Conservation (phyloP, 495 filamentous ascomycete species). For the Penicillium cosmopolitanum region DNA sequence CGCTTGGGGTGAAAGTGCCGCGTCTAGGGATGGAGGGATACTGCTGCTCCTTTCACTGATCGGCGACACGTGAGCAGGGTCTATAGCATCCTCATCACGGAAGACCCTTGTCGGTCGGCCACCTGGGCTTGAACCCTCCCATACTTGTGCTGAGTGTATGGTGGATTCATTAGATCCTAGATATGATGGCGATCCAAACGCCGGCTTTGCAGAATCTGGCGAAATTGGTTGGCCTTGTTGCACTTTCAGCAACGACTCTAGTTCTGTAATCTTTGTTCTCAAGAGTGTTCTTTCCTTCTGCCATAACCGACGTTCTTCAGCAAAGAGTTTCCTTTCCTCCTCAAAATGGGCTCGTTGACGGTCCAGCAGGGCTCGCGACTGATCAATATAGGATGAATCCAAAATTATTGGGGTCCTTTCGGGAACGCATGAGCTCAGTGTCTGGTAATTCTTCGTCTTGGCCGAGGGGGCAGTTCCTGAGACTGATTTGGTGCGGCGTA, state of each 20-base stretch:
- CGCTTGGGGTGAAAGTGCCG: constrained; percentile 45
- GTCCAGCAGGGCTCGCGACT: constrained; percentile 46
- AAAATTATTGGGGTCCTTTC: constrained; percentile 22
- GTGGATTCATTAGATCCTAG: constrained; percentile 10
- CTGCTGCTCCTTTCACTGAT: constrained; percentile 24
- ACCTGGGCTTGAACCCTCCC: constrained; percentile 48
- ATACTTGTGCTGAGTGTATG: constrained; percentile 37
- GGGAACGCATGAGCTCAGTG: constrained; percentile 8
- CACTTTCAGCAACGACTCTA: constrained; percentile 36
- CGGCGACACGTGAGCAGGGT: constrained; percentile 25
- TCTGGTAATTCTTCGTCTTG: constrained; percentile 24
- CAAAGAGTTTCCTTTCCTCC: constrained; percentile 42
- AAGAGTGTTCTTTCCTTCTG: constrained; percentile 44
- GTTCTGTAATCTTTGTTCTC: constrained; percentile 41
- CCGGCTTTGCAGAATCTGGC: constrained; percentile 4
- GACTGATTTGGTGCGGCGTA: constrained; percentile 46
- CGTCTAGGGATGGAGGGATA: constrained; percentile 43
- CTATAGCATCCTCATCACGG: constrained; percentile 34
- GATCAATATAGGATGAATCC: constrained; percentile 40
- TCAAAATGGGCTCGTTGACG: constrained; percentile 45
- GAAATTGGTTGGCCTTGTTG: constrained; percentile 17
- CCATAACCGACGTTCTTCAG: constrained; percentile 47
- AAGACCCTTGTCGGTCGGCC: constrained; percentile 50
- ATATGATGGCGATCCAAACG: constrained; percentile 18
- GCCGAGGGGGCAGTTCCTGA: constrained; percentile 37